phyloP scores from a whole-genome alignment of 2,329 filamentous ascomycete genomes.

The Colletotrichum trifolii region DNA sequence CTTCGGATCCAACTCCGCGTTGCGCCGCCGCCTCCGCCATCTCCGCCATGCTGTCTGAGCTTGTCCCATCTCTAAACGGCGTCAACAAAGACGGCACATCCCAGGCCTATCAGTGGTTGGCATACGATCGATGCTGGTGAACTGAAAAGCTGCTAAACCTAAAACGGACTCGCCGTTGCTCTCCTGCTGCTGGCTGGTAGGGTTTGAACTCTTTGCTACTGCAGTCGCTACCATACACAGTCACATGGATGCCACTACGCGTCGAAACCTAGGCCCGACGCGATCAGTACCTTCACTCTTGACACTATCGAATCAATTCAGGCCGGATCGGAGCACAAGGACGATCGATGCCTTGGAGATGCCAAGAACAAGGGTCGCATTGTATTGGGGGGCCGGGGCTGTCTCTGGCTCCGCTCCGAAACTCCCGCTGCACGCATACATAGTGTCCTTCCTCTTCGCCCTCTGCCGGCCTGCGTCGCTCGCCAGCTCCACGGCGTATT shows the following conservation, averaged over 20 bases:
- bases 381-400: background rate
- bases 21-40: conserved; percentile 18
- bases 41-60: conserved; percentile 18
- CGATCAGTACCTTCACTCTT: background rate
- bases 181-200: no score
- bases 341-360: conserved; percentile 5
- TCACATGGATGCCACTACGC: background rate
- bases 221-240: no score
- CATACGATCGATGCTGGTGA: conserved; percentile 26
- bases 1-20: conserved; percentile 25
- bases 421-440: conserved; percentile 21
- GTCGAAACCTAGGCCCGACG: background rate
- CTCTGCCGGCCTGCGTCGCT: conserved; percentile 6
- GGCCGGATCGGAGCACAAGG: conserved; percentile 3
- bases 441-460: conserved; percentile 5
- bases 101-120: conserved; percentile 17
- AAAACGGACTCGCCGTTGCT: background rate
- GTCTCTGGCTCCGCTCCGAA: conserved; percentile 20
- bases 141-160: conserved; percentile 7
- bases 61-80: conserved; percentile 18
- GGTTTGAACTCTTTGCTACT: no score
- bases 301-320: conserved; percentile 1
- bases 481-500: background rate
- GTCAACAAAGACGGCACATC: conserved; percentile 6
- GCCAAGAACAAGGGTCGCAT: conserved; percentile 20